Base-by-base conservation (phyloP, 1,139 yeast genomes). In the Petasospora fabianii region DNA sequence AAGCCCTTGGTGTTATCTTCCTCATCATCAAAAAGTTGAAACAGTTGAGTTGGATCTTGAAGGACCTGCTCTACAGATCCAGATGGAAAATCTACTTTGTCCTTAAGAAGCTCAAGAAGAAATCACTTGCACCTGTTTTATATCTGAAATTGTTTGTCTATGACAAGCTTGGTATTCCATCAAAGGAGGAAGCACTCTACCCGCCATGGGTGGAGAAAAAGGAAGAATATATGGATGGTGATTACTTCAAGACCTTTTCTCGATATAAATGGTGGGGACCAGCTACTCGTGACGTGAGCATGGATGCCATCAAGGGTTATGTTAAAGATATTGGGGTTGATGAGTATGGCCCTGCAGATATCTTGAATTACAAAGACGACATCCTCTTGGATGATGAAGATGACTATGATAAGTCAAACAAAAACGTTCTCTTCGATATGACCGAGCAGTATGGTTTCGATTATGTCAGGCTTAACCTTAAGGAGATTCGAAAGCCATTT, bases 381-480 rank as follows among this genome's bases (percentile, higher is more conserved):
- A n/a, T 30, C 14, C 32, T 38, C 3, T 27, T 34, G 19, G 27
- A 27, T 15, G 38, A 37, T 9, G 36, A 36, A 9, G n/a, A 14
- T 15, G 29, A 33, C 13, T 28, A 36, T 5, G 37, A 32, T 11
- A 22, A 24, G 4, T 20, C 24, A 3, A 24, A 32, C 5, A 39
- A 36, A 18, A 46, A 34, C 11, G 29, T 42, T 4, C 14, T 34
- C 7, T 49, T 50, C 36, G 49, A 49, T 28, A 35, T 43, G 29
- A 37, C 45, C n/a, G 54, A 51, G 22, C 44, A 50, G 15, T 53
- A 26, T 37, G 54, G 54, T 3, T 50, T 51, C 34, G 49, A 50
- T 28, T 24, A 42, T 2, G 49, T 50, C 13, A 36, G n/a, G 35
- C 46, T 38, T 15, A 30, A 35, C 26, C 11, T 40, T 9, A 34